Percentiles rank a stretch among this genome's conserved stretches.
Evolutionary conservation across 2,329 filamentous ascomycete genomes (phyloP).

Genomic region (Didymella pomorum): DNA sequence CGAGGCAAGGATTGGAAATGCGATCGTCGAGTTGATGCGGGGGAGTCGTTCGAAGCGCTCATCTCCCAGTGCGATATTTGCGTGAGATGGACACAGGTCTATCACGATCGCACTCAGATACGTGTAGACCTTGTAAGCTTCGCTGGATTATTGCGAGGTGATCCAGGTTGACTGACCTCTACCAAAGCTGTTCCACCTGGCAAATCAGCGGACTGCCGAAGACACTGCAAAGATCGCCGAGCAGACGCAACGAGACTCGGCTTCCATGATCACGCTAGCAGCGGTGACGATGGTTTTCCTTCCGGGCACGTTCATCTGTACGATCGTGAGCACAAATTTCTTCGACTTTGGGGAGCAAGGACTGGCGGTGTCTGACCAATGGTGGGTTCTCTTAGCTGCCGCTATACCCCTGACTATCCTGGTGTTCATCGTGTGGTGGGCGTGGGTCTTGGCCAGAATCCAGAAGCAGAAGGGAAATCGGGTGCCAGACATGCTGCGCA

Average conservation of each 20-base stretch:
- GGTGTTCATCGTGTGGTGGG: background rate
- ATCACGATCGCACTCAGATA: conserved; percentile 32
- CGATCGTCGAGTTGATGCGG: conserved; percentile 18
- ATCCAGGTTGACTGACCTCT: background rate
- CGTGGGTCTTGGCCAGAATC: too few species aligned
- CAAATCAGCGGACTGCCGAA: conserved; percentile 30
- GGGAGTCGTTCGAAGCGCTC: conserved; percentile 30
- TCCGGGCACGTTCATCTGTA: conserved; percentile 32
- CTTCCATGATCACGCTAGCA: conserved; percentile 40
- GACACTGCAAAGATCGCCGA: conserved; percentile 31
- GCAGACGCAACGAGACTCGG: conserved; percentile 34
- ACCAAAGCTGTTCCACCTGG: conserved; percentile 26
- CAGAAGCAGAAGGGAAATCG: too few species aligned
- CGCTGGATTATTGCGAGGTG: too few species aligned
- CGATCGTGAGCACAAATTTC: conserved; percentile 8
- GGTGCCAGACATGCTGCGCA: too few species aligned
- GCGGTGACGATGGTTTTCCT: conserved; percentile 38
- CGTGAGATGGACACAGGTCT: conserved; percentile 29
- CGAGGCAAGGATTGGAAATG: conserved; percentile 21
- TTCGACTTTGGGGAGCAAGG: conserved; percentile 1
- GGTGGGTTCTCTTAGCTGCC: background rate
- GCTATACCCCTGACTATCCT: conserved; percentile 2
- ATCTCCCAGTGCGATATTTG: conserved; percentile 31
- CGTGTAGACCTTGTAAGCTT: conserved; percentile 35
- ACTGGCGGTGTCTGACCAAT: conserved; percentile 1